These are phyloP conservation scores for Saccharomycopsis crataegensis DNA, from an alignment of 1,139 yeast genomes.

Conservation along the genomic window DNA sequence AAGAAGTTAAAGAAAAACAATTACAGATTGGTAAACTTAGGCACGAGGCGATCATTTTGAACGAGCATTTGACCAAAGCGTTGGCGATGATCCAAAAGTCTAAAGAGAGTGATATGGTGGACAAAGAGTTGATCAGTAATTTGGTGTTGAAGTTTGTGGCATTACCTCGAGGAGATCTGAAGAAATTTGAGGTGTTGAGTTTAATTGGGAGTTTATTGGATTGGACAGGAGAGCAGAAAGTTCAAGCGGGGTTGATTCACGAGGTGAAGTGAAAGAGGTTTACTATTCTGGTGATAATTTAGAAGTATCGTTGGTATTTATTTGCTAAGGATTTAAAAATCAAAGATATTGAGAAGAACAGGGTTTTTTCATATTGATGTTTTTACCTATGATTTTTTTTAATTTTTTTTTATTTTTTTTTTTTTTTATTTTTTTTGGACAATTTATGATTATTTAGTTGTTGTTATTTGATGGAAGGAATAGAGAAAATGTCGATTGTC, in stretches of 20 bases:
- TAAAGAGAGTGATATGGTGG: slow-evolving; percentile 69
- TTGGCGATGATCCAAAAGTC: slow-evolving; percentile 71
- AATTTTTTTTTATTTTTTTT: neutral
- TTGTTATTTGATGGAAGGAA: no score
- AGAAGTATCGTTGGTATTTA: neutral
- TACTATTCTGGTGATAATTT: neutral
- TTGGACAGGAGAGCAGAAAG: slow-evolving; percentile 81
- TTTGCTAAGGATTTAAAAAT: neutral
- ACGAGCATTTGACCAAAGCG: slow-evolving; percentile 91
- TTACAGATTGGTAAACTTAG: slow-evolving; percentile 80
- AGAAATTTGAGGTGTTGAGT: slow-evolving; percentile 85
- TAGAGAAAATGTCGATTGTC: no score
- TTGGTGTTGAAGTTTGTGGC: slow-evolving; percentile 77
- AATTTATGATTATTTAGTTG: no score
- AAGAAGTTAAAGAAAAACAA: slow-evolving; percentile 63
- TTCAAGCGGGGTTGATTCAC: slow-evolving; percentile 74
- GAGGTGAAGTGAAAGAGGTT: neutral
- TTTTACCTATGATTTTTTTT: neutral
- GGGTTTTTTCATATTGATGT: neutral
- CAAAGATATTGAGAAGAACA: neutral
- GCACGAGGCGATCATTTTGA: slow-evolving; percentile 90
- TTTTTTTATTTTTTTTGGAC: neutral
- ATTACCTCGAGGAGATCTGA: slow-evolving; percentile 88
- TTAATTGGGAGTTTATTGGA: slow-evolving; percentile 73
- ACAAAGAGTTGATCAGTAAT: slow-evolving; percentile 82